Evolutionary conservation across 202 grass and related monocot species (phyloP).

Genomic region (Digitaria exilis): DNA sequence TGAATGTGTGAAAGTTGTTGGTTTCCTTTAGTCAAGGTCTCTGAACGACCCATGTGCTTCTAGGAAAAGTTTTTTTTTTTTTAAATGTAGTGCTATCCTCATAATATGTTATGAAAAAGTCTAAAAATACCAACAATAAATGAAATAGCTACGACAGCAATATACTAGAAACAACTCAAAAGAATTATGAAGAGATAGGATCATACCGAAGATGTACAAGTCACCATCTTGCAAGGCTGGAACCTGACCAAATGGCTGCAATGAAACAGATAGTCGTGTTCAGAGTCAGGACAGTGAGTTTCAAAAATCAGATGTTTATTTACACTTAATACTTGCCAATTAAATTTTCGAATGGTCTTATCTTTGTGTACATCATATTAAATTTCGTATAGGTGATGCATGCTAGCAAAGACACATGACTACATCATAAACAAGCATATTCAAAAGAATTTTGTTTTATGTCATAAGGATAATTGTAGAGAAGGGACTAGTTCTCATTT

Average conservation of each 20-base stretch:
- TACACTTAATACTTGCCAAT: neutral
- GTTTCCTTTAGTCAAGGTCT: neutral
- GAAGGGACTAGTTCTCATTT: neutral
- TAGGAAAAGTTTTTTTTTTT: conserved; percentile 1
- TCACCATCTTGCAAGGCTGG: conserved; percentile 68
- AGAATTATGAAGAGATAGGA: conserved; percentile 1
- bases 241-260: conserved; percentile 72
- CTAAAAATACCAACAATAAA: neutral
- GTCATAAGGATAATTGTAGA: neutral
- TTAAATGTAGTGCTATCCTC: neutral
- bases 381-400: neutral
- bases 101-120: conserved; percentile 4
- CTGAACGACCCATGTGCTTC: neutral
- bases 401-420: neutral
- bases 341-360: neutral
- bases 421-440: neutral
- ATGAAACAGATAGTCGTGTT: conserved; percentile 24
- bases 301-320: neutral
- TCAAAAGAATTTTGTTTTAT: neutral
- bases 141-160: neutral
- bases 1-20: neutral
- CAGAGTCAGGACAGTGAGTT: conserved; percentile 9
- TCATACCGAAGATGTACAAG: conserved; percentile 58
- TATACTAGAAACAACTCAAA: neutral
- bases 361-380: neutral